phyloP scores from a whole-genome alignment of 2,329 filamentous ascomycete genomes.

The Mycosphaerella arachidis region DNA sequence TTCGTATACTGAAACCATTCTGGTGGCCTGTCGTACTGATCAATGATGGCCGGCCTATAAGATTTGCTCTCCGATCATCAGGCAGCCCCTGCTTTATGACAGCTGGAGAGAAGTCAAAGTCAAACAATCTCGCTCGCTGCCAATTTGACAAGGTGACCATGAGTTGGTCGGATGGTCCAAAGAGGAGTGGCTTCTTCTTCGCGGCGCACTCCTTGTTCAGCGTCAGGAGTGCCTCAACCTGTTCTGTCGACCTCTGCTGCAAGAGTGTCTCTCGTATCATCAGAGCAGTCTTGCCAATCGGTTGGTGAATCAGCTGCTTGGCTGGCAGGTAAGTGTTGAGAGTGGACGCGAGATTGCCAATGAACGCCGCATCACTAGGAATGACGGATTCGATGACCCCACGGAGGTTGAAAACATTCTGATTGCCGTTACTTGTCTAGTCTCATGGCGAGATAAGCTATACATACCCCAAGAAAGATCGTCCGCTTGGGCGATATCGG shows the following conservation, averaged over 20 bases:
- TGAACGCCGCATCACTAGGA: constrained; percentile 3
- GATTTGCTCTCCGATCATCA: constrained; percentile 1
- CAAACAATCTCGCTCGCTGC: constrained; percentile 13
- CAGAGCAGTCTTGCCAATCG: constrained; percentile 7
- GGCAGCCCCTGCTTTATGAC: not conserved
- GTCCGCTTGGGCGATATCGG: not conserved
- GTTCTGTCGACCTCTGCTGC: constrained; percentile 9
- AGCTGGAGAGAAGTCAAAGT: constrained; percentile 16
- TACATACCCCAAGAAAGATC: not conserved
- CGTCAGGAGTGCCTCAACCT: constrained; percentile 8
- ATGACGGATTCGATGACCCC: constrained; percentile 12
- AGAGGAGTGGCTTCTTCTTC: not conserved
- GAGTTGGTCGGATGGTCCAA: constrained; percentile 1
- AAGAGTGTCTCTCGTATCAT: constrained; percentile 7
- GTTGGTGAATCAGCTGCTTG: not conserved
- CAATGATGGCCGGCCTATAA: constrained; percentile 9
- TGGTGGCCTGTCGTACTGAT: constrained; percentile 8
- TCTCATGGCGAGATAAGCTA: constrained; percentile 8
- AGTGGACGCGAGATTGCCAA: not conserved
- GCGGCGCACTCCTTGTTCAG: constrained; percentile 4
- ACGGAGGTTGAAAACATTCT: constrained; percentile 27
- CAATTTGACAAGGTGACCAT: constrained; percentile 12
- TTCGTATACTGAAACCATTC: constrained; percentile 1
- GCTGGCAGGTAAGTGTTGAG: not conserved
- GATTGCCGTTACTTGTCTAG: not conserved